A percentile compares a stretch with the other conserved stretches of the same genome.
These are phyloP conservation scores for Fusarium incarnatum DNA, from an alignment of 2,329 filamentous ascomycete species.

Conservation along the genomic window DNA sequence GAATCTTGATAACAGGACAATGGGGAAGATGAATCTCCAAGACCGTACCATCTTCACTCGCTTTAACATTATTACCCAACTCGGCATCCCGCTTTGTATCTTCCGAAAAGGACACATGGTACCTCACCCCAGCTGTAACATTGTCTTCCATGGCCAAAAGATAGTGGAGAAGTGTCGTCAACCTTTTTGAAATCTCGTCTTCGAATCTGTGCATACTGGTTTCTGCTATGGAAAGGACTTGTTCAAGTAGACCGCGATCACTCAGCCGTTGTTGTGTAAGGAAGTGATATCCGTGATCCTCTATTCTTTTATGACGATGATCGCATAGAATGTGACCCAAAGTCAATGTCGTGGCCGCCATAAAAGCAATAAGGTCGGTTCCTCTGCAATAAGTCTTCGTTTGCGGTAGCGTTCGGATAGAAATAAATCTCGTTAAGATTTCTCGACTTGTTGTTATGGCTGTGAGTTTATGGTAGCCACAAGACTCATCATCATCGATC, in stretches of 20 bases:
- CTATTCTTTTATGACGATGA: constrained; percentile 34
- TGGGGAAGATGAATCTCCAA: constrained; percentile 57
- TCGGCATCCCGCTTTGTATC: constrained; percentile 37
- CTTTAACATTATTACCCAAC: constrained; percentile 27
- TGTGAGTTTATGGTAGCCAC: constrained; percentile 59
- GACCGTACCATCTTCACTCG: constrained; percentile 16
- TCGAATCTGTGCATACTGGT: constrained; percentile 49
- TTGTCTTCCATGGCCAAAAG: constrained; percentile 58
- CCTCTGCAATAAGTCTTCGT: constrained; percentile 58
- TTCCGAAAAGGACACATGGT: constrained; percentile 36
- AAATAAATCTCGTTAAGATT: constrained; percentile 60
- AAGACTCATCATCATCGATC: constrained; percentile 50
- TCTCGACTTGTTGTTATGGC: constrained; percentile 62
- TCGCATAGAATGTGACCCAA: constrained; percentile 59
- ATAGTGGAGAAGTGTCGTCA: constrained; percentile 55
- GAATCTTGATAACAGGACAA: constrained; percentile 55
- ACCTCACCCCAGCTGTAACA: constrained; percentile 46
- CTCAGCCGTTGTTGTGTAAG: constrained; percentile 56
- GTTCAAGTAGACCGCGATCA: constrained; percentile 57
- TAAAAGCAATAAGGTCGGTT: constrained; percentile 62
- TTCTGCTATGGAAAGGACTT: constrained; percentile 52
- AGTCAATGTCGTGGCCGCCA: constrained; percentile 61
- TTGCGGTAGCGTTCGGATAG: constrained; percentile 56
- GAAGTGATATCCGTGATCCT: constrained; percentile 42
- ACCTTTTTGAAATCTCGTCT: constrained; percentile 55